Percentiles rank a stretch among this genome's conserved stretches.
phyloP scores from a whole-genome alignment of 139 green algal species.

The Edaphochlamys debaryana region DNA sequence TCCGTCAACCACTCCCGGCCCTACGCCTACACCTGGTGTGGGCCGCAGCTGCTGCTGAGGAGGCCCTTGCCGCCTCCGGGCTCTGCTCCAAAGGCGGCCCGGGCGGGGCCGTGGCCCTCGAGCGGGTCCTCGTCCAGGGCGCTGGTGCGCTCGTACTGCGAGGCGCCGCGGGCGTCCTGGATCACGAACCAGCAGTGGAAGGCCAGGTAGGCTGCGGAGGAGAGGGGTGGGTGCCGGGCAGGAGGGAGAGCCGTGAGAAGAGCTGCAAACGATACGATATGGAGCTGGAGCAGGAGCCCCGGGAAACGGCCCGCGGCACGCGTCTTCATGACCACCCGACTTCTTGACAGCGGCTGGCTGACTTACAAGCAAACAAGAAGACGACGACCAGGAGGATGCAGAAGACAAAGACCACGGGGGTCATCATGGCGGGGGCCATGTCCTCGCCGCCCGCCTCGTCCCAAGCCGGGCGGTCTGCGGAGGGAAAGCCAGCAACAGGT shows the following conservation, averaged over 20 bases:
- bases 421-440: constrained; percentile 30
- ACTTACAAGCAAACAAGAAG: constrained; percentile 1
- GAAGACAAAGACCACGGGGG: not conserved
- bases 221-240: not conserved
- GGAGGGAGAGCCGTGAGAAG: too few relatives aligned
- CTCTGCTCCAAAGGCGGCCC: too few relatives aligned
- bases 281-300: too few relatives aligned
- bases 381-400: not conserved
- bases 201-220: constrained; percentile 1
- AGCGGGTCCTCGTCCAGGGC: constrained; percentile 31
- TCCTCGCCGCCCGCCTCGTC: constrained; percentile 14
- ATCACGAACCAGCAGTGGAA: constrained; percentile 1
- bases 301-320: too few relatives aligned
- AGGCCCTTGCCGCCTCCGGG: too few relatives aligned
- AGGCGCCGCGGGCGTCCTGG: not conserved
- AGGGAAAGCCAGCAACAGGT: not conserved
- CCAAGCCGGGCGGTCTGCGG: not conserved
- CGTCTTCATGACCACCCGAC: too few relatives aligned
- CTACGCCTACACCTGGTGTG: too few relatives aligned
- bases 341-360: too few relatives aligned
- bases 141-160: not conserved
- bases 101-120: too few relatives aligned
- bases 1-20: too few relatives aligned
- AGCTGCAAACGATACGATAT: not conserved
- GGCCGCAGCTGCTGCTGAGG: too few relatives aligned